Percentiles rank a stretch among this genome's conserved stretches.
Evolutionary conservation across 495 filamentous ascomycete species (phyloP).

Genomic region (Neurospora sp.): DNA sequence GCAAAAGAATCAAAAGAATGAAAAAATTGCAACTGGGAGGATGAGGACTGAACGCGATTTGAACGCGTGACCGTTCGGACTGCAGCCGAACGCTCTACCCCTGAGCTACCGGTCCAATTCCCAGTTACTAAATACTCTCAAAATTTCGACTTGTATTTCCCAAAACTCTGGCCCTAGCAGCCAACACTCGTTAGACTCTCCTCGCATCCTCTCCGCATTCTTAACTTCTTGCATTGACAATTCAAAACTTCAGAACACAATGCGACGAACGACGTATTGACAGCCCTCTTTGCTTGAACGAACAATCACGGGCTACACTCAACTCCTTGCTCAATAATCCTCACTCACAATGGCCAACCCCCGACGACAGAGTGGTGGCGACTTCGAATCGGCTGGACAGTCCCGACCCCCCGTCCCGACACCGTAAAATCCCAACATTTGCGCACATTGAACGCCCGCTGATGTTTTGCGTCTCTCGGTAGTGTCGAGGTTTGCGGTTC

Average conservation of each 20-base stretch:
- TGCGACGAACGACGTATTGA: neutral
- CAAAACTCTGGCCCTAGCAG: neutral
- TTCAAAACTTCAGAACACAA: neutral
- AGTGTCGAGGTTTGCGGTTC: neutral
- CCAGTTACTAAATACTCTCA: neutral
- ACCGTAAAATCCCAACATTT: neutral
- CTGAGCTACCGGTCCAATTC: neutral
- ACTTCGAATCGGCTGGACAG: neutral
- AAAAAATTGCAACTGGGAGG: neutral
- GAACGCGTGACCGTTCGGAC: neutral
- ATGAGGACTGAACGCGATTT: neutral
- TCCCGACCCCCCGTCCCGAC: neutral
- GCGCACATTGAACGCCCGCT: neutral
- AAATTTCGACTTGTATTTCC: accelerated
- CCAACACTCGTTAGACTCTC: neutral
- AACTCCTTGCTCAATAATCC: neutral
- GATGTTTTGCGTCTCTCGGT: neutral
- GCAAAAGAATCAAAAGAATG: neutral
- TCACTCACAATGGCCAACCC: neutral
- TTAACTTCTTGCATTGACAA: neutral
- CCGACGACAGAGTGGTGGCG: neutral
- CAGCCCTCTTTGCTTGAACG: neutral
- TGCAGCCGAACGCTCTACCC: neutral
- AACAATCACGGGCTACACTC: neutral
- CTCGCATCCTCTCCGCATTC: neutral